A percentile compares a stretch with the other conserved stretches of the same genome.
Evolutionary conservation across 768 basidiomycete species (phyloP).

Genomic region (Tricholoma hemisulphureum): DNA sequence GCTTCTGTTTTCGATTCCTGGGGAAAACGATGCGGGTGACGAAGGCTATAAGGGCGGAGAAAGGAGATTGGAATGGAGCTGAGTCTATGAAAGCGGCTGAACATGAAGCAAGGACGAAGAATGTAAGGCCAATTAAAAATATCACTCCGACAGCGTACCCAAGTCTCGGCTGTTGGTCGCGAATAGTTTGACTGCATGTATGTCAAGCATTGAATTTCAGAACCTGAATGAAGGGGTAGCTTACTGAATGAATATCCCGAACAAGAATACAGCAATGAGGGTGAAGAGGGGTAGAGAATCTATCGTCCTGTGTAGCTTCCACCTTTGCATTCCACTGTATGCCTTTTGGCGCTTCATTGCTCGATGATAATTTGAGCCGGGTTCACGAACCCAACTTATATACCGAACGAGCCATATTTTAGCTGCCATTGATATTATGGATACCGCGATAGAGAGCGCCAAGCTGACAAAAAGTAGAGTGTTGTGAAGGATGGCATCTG

Average conservation of each 20-base stretch:
- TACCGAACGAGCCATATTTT: background rate
- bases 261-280: background rate
- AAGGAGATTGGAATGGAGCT: background rate
- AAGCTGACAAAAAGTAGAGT: background rate
- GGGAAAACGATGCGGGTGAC: background rate
- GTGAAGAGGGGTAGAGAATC: background rate
- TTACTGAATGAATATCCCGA: background rate
- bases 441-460: background rate
- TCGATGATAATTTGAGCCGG: background rate
- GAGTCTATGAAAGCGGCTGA: background rate
- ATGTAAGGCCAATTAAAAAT: background rate
- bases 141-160: background rate
- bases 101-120: background rate
- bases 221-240: background rate
- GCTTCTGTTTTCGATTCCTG: background rate
- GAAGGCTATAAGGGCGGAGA: background rate
- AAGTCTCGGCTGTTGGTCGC: background rate
- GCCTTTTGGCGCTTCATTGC: background rate
- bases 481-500: background rate
- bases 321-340: background rate
- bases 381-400: background rate
- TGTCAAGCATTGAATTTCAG: background rate
- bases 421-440: background rate
- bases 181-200: background rate
- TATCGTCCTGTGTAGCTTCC: background rate